phyloP scores from a whole-genome alignment of 2,329 filamentous ascomycete species.

The Cordyceps farinosa region DNA sequence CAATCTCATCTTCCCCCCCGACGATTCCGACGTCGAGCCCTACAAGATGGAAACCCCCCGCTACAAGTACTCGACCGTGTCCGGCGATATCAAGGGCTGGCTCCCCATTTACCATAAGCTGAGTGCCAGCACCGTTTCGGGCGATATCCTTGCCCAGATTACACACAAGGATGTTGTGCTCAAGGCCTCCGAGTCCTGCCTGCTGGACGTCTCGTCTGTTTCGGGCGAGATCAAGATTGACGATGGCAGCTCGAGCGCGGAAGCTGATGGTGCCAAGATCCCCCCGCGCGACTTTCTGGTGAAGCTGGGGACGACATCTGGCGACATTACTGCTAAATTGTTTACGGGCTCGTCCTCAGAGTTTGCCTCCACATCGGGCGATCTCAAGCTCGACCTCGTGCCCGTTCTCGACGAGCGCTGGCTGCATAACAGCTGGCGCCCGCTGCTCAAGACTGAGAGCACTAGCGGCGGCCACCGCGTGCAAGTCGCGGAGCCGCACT shows the following conservation, averaged over 20 bases:
- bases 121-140: slow-evolving; percentile 42
- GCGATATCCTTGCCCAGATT: slow-evolving; percentile 39
- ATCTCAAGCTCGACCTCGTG: slow-evolving; percentile 38
- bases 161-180: slow-evolving; percentile 38
- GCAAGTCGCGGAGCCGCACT: slow-evolving; percentile 42
- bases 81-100: slow-evolving; percentile 43
- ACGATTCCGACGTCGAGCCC: slow-evolving; percentile 24
- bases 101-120: slow-evolving; percentile 51
- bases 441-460: slow-evolving; percentile 39
- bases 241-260: slow-evolving; percentile 35
- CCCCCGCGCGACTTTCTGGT: slow-evolving; percentile 47
- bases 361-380: slow-evolving; percentile 40
- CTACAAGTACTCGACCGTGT: slow-evolving; percentile 40
- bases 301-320: slow-evolving; percentile 42
- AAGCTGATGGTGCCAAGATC: slow-evolving; percentile 27
- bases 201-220: slow-evolving; percentile 38
- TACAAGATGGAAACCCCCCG: slow-evolving; percentile 43
- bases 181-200: slow-evolving; percentile 35
- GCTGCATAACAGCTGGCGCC: slow-evolving; percentile 20
- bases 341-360: slow-evolving; percentile 37
- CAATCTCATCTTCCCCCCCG: slow-evolving; percentile 33
- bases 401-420: slow-evolving; percentile 38
- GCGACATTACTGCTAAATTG: slow-evolving; percentile 38
- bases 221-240: slow-evolving; percentile 42
- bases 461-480: slow-evolving; percentile 42